Evolutionary conservation across 352 stramenopile genomes (phyloP).

Genomic region (Phytophthora syringae): DNA sequence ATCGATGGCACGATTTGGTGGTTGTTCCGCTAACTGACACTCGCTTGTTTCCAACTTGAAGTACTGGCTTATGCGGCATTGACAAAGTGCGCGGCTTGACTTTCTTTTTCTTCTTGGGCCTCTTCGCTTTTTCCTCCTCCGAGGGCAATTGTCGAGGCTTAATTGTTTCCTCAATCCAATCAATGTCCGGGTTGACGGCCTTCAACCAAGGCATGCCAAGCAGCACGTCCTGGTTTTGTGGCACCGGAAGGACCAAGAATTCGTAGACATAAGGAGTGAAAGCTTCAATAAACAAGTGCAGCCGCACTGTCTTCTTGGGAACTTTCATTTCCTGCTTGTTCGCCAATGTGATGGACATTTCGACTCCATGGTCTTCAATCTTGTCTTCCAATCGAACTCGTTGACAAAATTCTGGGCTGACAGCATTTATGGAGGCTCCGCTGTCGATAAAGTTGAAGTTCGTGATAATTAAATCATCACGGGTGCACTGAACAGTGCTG

Average conservation of each 20-base stretch:
- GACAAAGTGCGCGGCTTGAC: neutral
- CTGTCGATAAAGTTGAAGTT: slow-evolving; percentile 31
- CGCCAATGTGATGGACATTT: slow-evolving; percentile 12
- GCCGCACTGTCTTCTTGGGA: neutral
- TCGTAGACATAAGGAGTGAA: slow-evolving; percentile 10
- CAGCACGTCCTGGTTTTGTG: slow-evolving; percentile 15
- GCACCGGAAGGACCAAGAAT: slow-evolving; percentile 15
- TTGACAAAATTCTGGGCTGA: slow-evolving; percentile 16
- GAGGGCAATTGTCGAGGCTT: neutral
- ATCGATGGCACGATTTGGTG: neutral
- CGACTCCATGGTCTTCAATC: slow-evolving; percentile 1
- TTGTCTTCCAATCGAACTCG: neutral
- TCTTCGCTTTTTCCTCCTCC: neutral
- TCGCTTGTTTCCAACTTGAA: neutral
- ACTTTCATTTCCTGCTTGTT: slow-evolving; percentile 9
- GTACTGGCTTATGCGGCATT: neutral
- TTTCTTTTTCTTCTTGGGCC: neutral
- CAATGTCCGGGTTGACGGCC: slow-evolving; percentile 10
- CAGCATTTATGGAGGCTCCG: slow-evolving; percentile 15
- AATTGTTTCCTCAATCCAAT: slow-evolving; percentile 14
- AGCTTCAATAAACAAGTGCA: slow-evolving; percentile 13
- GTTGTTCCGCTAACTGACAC: neutral
- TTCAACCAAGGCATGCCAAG: slow-evolving; percentile 14
- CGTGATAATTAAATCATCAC: neutral
- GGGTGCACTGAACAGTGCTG: neutral